A percentile compares a stretch with the other conserved stretches of the same genome.
Evolutionary conservation across 371 early-diverging fungal genomes (phyloP).

Genomic region (Mortierella sp.): DNA sequence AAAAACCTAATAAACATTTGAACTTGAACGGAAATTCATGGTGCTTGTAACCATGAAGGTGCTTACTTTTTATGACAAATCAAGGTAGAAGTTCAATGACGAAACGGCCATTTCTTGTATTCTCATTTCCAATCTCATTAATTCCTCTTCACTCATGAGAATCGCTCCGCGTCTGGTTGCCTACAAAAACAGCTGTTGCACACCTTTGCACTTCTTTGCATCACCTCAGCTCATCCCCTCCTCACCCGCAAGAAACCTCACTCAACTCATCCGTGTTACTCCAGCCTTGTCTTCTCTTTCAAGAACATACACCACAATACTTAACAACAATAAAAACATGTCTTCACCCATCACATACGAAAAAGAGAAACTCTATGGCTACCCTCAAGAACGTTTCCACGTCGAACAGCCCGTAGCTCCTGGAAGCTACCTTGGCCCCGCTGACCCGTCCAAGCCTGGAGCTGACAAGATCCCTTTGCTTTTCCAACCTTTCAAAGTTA

Average conservation of each 20-base stretch:
- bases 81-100: no score
- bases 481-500: conserved; percentile 75
- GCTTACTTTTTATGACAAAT: no score
- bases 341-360: conserved; percentile 13
- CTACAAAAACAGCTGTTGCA: background rate
- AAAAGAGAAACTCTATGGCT: conserved; percentile 7
- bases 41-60: no score
- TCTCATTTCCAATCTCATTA: background rate
- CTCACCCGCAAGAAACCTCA: background rate
- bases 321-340: conserved; percentile 7
- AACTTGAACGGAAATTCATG: no score
- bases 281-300: conserved; percentile 17
- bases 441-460: conserved; percentile 13
- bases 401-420: conserved; percentile 12
- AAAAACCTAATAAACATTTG: no score
- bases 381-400: conserved; percentile 26
- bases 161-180: background rate
- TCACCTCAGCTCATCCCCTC: background rate
- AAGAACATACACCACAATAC: background rate
- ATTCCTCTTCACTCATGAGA: conserved; percentile 8
- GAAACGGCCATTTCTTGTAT: no score
- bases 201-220: background rate
- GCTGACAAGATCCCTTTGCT: conserved; percentile 48
- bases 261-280: background rate
- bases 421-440: conserved; percentile 32